Base-by-base conservation (phyloP, 2,329 filamentous ascomycete species). In the Ceratocystis harringtonii region DNA sequence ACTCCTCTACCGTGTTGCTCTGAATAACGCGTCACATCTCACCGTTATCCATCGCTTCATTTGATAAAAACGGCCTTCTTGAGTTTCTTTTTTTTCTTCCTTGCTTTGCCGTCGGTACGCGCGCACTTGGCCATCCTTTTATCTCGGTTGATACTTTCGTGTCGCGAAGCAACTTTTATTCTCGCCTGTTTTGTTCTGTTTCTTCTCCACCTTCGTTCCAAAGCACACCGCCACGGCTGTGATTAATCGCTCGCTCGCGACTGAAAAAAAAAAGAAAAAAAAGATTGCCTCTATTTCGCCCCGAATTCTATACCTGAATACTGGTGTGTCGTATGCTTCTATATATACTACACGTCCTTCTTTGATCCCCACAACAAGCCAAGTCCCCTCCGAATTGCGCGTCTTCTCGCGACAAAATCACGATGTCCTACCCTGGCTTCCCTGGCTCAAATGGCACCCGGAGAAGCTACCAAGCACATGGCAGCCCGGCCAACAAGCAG, bases 401-500 rank as follows among this genome's bases (percentile, higher is more conserved):
- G 48, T 25, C 48, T 52, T 5, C 48, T 52, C 48, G 48, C 48
- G 48, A 58, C 52, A 30, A 19, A 19, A 28, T 30, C 25, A 44
- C 28, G 4, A 62, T 62, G 61, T 62, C 61, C 5, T 62, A 62
- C 25, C 28, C 44, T 41, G 44, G 61, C 10, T 62, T 62, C 15
- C n/a, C 52, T 30, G 52, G 52, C 52, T 58, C 52, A 30, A 58
- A 58, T 30, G 52, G n/a, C 10, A 30, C 10, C 52, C 55, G 52
- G 1, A 32, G 55, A 45, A 28, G 5, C 62, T 67, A 67, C 22
- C 65, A 65, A 32, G 25, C 77, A 44, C 79, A 81, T 70, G 75
- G 78, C 67, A 78, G 77, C 69, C 78, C 79, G 70, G 76, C 77
- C 69, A 82, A 79, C 71, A 83, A 84, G 72, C 79, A 80, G 68